Conservation (phyloP, 116 monocot genomes). For the Cymodocea nodosa region DNA sequence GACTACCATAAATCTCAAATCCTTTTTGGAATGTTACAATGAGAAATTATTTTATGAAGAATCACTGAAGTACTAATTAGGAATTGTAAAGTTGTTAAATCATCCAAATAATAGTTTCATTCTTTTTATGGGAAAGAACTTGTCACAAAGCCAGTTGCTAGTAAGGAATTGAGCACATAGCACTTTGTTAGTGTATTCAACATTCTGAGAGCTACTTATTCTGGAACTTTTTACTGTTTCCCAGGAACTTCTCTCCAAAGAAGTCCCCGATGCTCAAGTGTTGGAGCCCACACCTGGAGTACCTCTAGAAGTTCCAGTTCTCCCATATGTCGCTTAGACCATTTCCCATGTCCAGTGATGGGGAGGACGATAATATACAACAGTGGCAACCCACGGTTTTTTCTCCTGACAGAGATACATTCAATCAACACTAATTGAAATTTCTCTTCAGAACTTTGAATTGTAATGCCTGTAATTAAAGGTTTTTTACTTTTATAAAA, state of each 20-base stretch:
- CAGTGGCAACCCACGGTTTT: too few relatives aligned
- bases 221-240: background rate
- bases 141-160: background rate
- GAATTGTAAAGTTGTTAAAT: too few relatives aligned
- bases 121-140: background rate
- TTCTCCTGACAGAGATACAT: too few relatives aligned
- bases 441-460: too few relatives aligned
- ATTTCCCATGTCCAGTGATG: too few relatives aligned
- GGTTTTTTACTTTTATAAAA: too few relatives aligned
- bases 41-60: too few relatives aligned
- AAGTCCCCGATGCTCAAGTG: conserved; percentile 42
- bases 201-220: background rate
- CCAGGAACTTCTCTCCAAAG: conserved; percentile 48
- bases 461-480: too few relatives aligned
- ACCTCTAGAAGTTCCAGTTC: conserved; percentile 35
- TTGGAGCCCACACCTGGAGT: conserved; percentile 68
- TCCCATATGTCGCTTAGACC: background rate
- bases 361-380: too few relatives aligned
- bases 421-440: too few relatives aligned
- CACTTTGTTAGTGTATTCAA: background rate
- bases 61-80: too few relatives aligned
- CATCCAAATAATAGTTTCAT: background rate
- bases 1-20: background rate
- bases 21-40: background rate
- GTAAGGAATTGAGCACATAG: background rate